Percentiles rank a stretch among this genome's conserved stretches.
These are phyloP conservation scores for Peronospora destructor DNA, from an alignment of 352 stramenopile species.

Conservation along the genomic window DNA sequence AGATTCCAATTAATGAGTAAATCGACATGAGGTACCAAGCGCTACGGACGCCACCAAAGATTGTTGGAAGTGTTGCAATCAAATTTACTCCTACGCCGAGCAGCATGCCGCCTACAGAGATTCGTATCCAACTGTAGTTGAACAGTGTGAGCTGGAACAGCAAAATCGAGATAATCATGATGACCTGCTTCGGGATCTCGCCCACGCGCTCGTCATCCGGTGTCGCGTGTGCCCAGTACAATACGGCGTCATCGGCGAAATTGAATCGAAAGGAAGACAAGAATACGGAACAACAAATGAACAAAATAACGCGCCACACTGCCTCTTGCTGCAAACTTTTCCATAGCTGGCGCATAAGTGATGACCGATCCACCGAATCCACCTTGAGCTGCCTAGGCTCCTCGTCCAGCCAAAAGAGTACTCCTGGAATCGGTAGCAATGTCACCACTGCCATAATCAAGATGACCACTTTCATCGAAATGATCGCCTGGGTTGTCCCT, in stretches of 20 bases:
- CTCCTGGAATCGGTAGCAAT: constrained; percentile 54
- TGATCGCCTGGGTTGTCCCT: constrained; percentile 26
- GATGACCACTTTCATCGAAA: constrained; percentile 67
- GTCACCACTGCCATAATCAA: constrained; percentile 62
- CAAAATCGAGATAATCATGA: constrained; percentile 43
- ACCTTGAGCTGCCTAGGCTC: constrained; percentile 70
- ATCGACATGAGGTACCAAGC: constrained; percentile 47
- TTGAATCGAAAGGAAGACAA: constrained; percentile 59
- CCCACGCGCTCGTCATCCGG: constrained; percentile 33
- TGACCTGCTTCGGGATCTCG: constrained; percentile 38
- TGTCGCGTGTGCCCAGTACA: constrained; percentile 40
- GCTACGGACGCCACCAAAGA: constrained; percentile 39
- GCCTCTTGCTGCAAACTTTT: constrained; percentile 69
- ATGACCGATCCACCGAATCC: constrained; percentile 53
- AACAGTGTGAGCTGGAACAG: constrained; percentile 52
- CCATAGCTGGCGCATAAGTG: constrained; percentile 57
- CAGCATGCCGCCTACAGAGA: constrained; percentile 41
- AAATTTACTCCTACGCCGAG: constrained; percentile 33
- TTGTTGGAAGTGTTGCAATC: constrained; percentile 34
- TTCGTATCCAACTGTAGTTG: constrained; percentile 68
- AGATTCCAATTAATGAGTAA: constrained; percentile 37
- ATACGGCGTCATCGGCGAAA: constrained; percentile 40
- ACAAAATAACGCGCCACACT: constrained; percentile 67
- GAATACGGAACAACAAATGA: constrained; percentile 57
- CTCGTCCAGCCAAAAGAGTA: constrained; percentile 60